These are phyloP conservation scores for Phycomyces blakesleeanus DNA, from an alignment of 192 early-diverging fungal genomes.

Conservation along the genomic window DNA sequence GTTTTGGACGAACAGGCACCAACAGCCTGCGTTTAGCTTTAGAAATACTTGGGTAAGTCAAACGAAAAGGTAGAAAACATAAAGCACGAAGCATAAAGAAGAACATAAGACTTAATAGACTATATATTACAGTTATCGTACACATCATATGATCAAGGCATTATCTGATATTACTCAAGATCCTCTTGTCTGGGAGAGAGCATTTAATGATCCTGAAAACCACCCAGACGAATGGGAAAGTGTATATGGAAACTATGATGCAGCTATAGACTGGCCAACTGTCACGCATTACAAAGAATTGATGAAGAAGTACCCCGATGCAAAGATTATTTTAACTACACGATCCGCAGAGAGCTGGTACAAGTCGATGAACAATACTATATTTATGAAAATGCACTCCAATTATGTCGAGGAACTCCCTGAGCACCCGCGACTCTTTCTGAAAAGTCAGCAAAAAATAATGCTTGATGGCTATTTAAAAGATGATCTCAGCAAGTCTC, in stretches of 20 bases:
- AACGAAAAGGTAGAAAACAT: too few relatives aligned
- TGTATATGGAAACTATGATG: constrained; percentile 12
- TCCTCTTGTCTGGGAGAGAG: background rate
- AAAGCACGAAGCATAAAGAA: too few relatives aligned
- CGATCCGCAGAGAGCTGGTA: constrained; percentile 23
- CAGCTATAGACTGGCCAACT: constrained; percentile 20
- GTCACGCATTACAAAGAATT: constrained; percentile 19
- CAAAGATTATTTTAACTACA: constrained; percentile 22
- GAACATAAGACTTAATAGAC: too few relatives aligned
- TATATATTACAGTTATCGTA: constrained; percentile 12
- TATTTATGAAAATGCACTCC: background rate
- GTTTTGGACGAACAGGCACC: constrained; percentile 26
- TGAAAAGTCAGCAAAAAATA: too few relatives aligned
- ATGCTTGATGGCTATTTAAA: too few relatives aligned
- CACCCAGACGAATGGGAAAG: constrained; percentile 19
- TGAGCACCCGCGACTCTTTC: too few relatives aligned
- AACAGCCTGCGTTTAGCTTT: constrained; percentile 20
- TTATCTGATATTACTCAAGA: constrained; percentile 12
- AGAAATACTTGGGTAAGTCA: constrained; percentile 16
- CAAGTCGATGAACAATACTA: background rate
- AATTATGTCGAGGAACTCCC: too few relatives aligned
- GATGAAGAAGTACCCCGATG: constrained; percentile 20
- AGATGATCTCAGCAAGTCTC: background rate
- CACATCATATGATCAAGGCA: constrained; percentile 17
- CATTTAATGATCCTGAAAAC: constrained; percentile 2